phyloP scores from a whole-genome alignment of 2,329 filamentous ascomycete species.

The Graphilbum fragrans region DNA sequence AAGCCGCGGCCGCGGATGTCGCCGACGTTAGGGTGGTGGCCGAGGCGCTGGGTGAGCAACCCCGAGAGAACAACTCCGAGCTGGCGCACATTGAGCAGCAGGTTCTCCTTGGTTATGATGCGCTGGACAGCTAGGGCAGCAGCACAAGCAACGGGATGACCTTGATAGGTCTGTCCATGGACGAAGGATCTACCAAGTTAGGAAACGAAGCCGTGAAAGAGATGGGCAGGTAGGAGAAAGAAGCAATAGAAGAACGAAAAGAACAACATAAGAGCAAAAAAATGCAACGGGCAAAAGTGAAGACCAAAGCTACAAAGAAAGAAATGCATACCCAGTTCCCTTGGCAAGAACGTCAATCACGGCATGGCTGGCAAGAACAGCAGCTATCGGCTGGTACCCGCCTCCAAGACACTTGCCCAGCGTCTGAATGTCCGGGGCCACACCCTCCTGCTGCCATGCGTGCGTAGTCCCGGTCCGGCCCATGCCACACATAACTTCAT shows the following conservation, averaged over 20 bases:
- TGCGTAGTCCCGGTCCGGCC: slow-evolving; percentile 50
- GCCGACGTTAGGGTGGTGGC: slow-evolving; percentile 24
- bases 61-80: slow-evolving; percentile 19
- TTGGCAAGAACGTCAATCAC: slow-evolving; percentile 34
- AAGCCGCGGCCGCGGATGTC: slow-evolving; percentile 29
- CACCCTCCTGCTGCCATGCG: slow-evolving; percentile 49
- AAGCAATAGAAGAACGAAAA: neutral
- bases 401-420: slow-evolving; percentile 51
- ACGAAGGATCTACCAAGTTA: slow-evolving; percentile 28
- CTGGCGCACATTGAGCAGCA: slow-evolving; percentile 21
- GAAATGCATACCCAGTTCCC: slow-evolving; percentile 21
- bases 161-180: slow-evolving; percentile 48
- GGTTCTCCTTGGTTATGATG: slow-evolving; percentile 21
- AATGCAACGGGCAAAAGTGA: neutral
- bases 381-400: slow-evolving; percentile 49
- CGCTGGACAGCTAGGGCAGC: slow-evolving; percentile 27
- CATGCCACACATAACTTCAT: slow-evolving; percentile 58
- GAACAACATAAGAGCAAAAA: neutral
- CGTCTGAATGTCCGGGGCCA: slow-evolving; percentile 48
- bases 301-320: neutral
- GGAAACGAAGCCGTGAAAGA: neutral
- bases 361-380: slow-evolving; percentile 36
- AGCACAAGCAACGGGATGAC: slow-evolving; percentile 25
- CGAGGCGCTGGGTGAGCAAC: slow-evolving; percentile 17
- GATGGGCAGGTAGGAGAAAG: neutral